These are phyloP conservation scores for Stachybotrys chartarum DNA, from an alignment of 2,329 filamentous ascomycete genomes.

Conservation along the genomic window DNA sequence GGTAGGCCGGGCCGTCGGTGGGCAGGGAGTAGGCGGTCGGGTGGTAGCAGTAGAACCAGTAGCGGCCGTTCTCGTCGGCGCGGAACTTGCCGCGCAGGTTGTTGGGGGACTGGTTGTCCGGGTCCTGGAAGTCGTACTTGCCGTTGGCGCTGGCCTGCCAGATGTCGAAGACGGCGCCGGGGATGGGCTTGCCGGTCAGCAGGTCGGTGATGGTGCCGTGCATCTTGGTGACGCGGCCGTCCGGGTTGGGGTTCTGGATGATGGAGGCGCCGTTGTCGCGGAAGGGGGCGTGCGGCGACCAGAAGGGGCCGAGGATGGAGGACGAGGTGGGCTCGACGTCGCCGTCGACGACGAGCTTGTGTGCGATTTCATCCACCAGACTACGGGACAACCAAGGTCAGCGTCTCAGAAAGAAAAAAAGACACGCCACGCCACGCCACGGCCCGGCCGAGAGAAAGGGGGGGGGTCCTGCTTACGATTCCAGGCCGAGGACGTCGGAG, in stretches of 20 bases:
- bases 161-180: conserved; percentile 65
- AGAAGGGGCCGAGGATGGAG: conserved; percentile 72
- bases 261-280: conserved; percentile 59
- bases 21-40: conserved; percentile 68
- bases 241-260: conserved; percentile 52
- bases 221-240: conserved; percentile 58
- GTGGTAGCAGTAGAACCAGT: conserved; percentile 68
- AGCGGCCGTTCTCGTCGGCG: conserved; percentile 61
- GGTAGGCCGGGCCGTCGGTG: conserved; percentile 45
- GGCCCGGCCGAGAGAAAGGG: neutral
- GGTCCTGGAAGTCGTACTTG: conserved; percentile 71
- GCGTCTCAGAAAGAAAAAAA: neutral
- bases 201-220: conserved; percentile 62
- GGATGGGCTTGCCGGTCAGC: conserved; percentile 58
- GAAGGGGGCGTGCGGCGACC: conserved; percentile 69
- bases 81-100: conserved; percentile 73
- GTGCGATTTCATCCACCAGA: conserved; percentile 53
- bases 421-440: too few species aligned
- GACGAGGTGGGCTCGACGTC: conserved; percentile 62
- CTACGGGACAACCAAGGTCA: conserved; percentile 21
- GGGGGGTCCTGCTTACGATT: conserved; percentile 45
- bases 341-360: conserved; percentile 55
- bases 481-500: conserved; percentile 66
- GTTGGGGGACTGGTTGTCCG: conserved; percentile 62
- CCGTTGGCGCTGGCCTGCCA: conserved; percentile 73